Conservation (phyloP, 805 yeast species). For the Suhomyces vadensis region DNA sequence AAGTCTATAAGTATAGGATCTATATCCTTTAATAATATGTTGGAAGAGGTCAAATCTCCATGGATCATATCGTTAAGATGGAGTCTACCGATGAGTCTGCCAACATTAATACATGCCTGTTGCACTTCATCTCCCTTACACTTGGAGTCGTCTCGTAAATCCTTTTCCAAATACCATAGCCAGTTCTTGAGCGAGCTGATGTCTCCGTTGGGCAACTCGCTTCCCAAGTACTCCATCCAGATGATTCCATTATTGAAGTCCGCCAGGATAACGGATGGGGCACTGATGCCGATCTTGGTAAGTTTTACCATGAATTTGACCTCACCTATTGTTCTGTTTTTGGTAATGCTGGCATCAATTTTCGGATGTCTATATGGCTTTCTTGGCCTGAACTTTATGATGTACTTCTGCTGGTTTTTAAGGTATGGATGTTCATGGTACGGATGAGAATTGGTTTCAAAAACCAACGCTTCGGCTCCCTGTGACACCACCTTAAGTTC, state of each 20-base stretch:
- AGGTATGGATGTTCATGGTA: slow-evolving; percentile 41
- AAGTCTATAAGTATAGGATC: slow-evolving; percentile 80
- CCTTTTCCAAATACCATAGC: slow-evolving; percentile 60
- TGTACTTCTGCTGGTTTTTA: slow-evolving; percentile 40
- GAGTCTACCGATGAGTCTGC: slow-evolving; percentile 64
- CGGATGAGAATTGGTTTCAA: slow-evolving; percentile 64
- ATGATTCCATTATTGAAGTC: slow-evolving; percentile 78
- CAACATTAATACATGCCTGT: slow-evolving; percentile 53
- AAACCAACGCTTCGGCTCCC: slow-evolving; percentile 90
- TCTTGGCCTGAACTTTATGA: slow-evolving; percentile 83
- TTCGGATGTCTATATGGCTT: slow-evolving; percentile 88
- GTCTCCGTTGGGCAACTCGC: slow-evolving; percentile 48
- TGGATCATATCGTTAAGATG: slow-evolving; percentile 82
- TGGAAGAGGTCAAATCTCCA: slow-evolving; percentile 93
- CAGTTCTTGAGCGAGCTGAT: slow-evolving; percentile 70
- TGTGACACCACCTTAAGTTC: slow-evolving; percentile 65
- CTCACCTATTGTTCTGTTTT: slow-evolving; percentile 80
- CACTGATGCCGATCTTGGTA: slow-evolving; percentile 54
- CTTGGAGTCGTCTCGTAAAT: slow-evolving; percentile 12
- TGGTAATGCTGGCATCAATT: slow-evolving; percentile 74
- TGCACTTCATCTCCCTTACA: slow-evolving; percentile 40
- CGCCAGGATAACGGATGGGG: slow-evolving; percentile 73
- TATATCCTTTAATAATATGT: slow-evolving; percentile 55
- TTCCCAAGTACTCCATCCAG: slow-evolving; percentile 85
- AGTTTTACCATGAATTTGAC: slow-evolving; percentile 70